A percentile compares a stretch with the other conserved stretches of the same genome.
These are phyloP conservation scores for Phytophthora syringae DNA, from an alignment of 352 stramenopile genomes.

Conservation along the genomic window DNA sequence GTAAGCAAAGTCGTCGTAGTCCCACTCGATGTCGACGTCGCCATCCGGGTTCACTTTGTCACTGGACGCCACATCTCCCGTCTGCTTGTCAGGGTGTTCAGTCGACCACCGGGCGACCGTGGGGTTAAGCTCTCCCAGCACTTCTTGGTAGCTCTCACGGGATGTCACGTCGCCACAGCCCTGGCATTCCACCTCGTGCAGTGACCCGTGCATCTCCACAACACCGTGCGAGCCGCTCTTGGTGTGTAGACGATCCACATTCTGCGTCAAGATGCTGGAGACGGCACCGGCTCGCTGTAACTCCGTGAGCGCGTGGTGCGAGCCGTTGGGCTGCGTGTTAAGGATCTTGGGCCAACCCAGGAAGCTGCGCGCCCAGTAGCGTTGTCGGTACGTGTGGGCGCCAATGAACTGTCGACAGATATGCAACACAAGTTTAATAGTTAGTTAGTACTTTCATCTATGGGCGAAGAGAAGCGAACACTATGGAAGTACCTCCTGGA, in stretches of 20 bases:
- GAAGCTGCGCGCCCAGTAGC: conserved; percentile 95
- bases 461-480: not conserved
- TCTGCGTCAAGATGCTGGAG: conserved; percentile 94
- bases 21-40: conserved; percentile 91
- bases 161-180: conserved; percentile 69
- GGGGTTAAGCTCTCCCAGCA: conserved; percentile 85
- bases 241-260: conserved; percentile 96
- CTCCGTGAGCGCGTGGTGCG: conserved; percentile 88
- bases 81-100: conserved; percentile 39
- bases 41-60: conserved; percentile 90
- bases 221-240: conserved; percentile 90
- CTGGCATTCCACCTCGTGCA: conserved; percentile 89
- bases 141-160: conserved; percentile 89
- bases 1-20: conserved; percentile 87
- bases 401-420: conserved; percentile 52
- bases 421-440: too few relatives aligned
- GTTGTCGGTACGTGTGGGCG: conserved; percentile 79
- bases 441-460: too few relatives aligned
- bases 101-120: conserved; percentile 51
- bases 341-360: conserved; percentile 90
- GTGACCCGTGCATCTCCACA: conserved; percentile 95
- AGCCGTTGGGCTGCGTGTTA: conserved; percentile 82
- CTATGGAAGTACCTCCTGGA: conserved; percentile 90
- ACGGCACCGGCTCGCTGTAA: conserved; percentile 65
- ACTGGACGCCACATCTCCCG: conserved; percentile 76